Evolutionary conservation across 805 yeast species (phyloP).

Genomic region (Yarrowia deformans): DNA sequence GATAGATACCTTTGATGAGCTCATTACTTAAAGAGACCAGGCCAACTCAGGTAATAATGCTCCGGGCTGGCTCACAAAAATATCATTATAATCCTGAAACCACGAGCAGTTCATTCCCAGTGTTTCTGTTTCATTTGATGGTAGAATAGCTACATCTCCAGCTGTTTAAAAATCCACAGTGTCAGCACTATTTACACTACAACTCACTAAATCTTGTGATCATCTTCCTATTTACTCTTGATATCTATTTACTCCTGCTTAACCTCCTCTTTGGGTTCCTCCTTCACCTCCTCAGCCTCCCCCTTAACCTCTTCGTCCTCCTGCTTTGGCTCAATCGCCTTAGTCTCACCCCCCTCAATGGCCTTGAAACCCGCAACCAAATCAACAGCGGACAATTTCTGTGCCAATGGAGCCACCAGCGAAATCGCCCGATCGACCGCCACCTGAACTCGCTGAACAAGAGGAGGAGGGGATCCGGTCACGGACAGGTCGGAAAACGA

Average conservation of each 20-base stretch:
- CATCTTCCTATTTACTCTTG: background rate
- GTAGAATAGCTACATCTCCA: too few relatives aligned
- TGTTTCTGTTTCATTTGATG: too few relatives aligned
- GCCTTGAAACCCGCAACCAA: conserved; percentile 12
- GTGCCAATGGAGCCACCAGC: conserved; percentile 77
- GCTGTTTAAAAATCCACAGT: too few relatives aligned
- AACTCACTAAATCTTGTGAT: too few relatives aligned
- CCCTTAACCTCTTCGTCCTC: too few relatives aligned
- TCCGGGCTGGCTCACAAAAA: too few relatives aligned
- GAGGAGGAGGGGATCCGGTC: conserved; percentile 72
- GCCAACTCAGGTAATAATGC: too few relatives aligned
- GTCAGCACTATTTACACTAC: too few relatives aligned
- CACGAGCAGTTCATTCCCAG: too few relatives aligned
- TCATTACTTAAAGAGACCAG: too few relatives aligned
- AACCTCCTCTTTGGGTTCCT: conserved; percentile 7
- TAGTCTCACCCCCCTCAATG: background rate
- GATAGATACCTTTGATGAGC: too few relatives aligned
- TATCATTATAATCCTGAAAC: too few relatives aligned
- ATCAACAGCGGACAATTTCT: conserved; percentile 23
- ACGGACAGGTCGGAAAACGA: conserved; percentile 71
- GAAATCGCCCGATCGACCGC: conserved; percentile 78
- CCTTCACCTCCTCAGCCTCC: conserved; percentile 3
- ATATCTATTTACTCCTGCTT: conserved; percentile 9
- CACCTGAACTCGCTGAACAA: conserved; percentile 82
- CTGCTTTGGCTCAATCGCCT: background rate